These are phyloP conservation scores for Aspergillus quadricinctus DNA, from an alignment of 2,329 filamentous ascomycete genomes.

Conservation along the genomic window DNA sequence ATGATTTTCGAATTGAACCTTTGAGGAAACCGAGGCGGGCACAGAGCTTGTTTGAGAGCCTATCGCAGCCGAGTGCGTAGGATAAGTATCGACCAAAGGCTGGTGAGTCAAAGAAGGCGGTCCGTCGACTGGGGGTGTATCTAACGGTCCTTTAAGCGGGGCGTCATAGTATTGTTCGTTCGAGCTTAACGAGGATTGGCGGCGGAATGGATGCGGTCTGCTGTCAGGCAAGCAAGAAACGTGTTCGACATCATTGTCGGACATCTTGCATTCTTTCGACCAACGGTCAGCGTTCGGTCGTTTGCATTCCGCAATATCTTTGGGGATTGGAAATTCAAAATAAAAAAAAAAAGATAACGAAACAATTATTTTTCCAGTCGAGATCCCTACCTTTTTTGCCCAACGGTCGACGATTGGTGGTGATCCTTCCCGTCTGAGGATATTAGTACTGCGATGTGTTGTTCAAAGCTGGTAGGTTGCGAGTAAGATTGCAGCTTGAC, in stretches of 20 bases:
- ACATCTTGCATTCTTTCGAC: constrained; percentile 40
- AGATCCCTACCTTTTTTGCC: constrained; percentile 1
- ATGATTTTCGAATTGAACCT: constrained; percentile 18
- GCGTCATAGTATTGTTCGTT: constrained; percentile 20
- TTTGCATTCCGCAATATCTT: constrained; percentile 1
- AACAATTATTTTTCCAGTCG: neutral
- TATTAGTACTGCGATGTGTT: constrained; percentile 33
- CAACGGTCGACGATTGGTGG: constrained; percentile 24
- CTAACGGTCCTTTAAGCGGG: constrained; percentile 18
- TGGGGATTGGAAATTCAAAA: neutral
- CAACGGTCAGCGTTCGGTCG: constrained; percentile 20
- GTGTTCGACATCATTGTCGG: constrained; percentile 40
- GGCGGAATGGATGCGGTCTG: constrained; percentile 26
- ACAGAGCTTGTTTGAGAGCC: neutral
- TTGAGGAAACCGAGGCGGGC: constrained; percentile 6
- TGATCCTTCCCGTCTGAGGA: constrained; percentile 25
- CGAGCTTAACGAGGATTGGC: constrained; percentile 27
- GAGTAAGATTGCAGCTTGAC: constrained; percentile 30
- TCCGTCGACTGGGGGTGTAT: constrained; percentile 24
- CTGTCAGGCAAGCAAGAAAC: constrained; percentile 32
- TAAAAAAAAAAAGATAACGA: neutral
- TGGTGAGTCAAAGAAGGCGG: constrained; percentile 15
- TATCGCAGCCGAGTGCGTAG: neutral
- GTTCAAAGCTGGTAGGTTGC: constrained; percentile 34
- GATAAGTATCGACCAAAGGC: constrained; percentile 11